Conservation (phyloP, 2,329 filamentous ascomycete species). For the Arthrobotrys entomopaga region DNA sequence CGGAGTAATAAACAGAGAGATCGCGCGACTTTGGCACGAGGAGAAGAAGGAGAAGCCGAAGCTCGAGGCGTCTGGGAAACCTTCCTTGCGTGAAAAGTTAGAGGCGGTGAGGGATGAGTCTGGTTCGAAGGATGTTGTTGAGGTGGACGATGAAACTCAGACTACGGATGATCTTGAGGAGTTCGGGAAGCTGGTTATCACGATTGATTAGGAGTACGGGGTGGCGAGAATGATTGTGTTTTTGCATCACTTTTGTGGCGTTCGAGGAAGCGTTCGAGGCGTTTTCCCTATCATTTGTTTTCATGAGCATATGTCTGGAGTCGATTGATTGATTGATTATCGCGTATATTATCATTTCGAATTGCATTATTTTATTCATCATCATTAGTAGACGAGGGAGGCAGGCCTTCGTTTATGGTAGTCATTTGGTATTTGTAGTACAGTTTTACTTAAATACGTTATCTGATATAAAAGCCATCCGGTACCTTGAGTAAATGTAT, state of each 20-base stretch:
- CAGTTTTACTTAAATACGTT: too few species aligned
- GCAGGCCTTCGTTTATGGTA: too few species aligned
- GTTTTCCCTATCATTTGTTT: neutral
- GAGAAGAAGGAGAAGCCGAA: slow-evolving; percentile 16
- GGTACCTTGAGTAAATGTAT: too few species aligned
- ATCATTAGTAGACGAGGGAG: too few species aligned
- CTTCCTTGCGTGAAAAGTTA: slow-evolving; percentile 16
- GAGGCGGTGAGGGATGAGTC: slow-evolving; percentile 8
- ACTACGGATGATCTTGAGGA: slow-evolving; percentile 2
- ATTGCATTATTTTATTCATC: too few species aligned
- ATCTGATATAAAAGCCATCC: too few species aligned
- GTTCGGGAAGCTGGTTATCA: slow-evolving; percentile 43
- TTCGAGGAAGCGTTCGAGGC: neutral
- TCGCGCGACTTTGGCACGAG: slow-evolving; percentile 37
- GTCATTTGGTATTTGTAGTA: too few species aligned
- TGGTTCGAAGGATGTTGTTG: neutral
- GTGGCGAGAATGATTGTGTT: neutral
- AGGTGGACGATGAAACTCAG: neutral
- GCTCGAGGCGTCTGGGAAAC: neutral
- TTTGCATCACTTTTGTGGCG: neutral
- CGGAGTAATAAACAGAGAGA: slow-evolving; percentile 41
- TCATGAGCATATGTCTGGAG: neutral
- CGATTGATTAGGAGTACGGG: slow-evolving; percentile 6
- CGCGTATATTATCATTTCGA: too few species aligned
- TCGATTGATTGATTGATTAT: neutral